phyloP scores from a whole-genome alignment of 1,284 basidiomycete genomes.

The Pseudozyma sp. region DNA sequence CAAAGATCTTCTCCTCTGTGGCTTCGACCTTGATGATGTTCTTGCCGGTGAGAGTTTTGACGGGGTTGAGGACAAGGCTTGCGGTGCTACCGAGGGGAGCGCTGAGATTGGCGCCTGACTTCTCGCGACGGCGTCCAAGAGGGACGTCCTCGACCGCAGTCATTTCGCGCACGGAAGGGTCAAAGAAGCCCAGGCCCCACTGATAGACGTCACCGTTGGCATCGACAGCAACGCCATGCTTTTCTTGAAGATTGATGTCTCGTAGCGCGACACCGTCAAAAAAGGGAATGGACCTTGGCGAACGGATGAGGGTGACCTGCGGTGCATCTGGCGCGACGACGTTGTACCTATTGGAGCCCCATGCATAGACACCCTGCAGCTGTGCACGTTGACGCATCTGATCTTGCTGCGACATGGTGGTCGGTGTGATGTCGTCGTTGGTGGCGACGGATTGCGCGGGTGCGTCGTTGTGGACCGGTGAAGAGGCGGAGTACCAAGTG shows the following conservation, averaged over 20 bases:
- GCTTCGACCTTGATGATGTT: slow-evolving; percentile 64
- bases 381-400: slow-evolving; percentile 55
- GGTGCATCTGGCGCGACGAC: slow-evolving; percentile 63
- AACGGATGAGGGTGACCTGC: slow-evolving; percentile 44
- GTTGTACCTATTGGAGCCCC: slow-evolving; percentile 63
- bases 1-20: slow-evolving; percentile 62
- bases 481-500: slow-evolving; percentile 27
- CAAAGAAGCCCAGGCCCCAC: slow-evolving; percentile 68
- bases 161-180: slow-evolving; percentile 44
- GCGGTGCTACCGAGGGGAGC: slow-evolving; percentile 41
- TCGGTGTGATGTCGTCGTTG: slow-evolving; percentile 25
- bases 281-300: slow-evolving; percentile 58
- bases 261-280: slow-evolving; percentile 65
- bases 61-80: slow-evolving; percentile 38
- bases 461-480: slow-evolving; percentile 36
- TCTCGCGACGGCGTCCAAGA: slow-evolving; percentile 50
- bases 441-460: slow-evolving; percentile 27
- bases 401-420: slow-evolving; percentile 57
- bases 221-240: slow-evolving; percentile 66
- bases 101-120: slow-evolving; percentile 41
- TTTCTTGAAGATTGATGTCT: slow-evolving; percentile 61
- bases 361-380: slow-evolving; percentile 57
- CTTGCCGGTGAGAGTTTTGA: slow-evolving; percentile 62
- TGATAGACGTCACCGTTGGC: slow-evolving; percentile 76
- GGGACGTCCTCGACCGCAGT: slow-evolving; percentile 55